phyloP scores from a whole-genome alignment of 2,329 filamentous ascomycete species.

The Penicillium decumbens region DNA sequence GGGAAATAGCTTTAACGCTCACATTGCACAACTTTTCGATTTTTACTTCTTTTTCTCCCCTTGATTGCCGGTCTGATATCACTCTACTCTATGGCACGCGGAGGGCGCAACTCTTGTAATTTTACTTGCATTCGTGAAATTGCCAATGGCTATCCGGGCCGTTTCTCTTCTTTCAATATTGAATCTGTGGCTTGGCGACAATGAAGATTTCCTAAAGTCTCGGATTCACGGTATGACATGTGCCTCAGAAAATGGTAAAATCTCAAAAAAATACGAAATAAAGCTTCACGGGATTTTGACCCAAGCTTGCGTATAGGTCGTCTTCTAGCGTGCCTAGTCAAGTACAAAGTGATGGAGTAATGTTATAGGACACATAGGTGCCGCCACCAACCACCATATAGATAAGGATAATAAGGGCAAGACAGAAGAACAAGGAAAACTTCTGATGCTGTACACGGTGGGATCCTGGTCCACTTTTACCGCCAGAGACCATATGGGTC shows the following conservation, averaged over 20 bases:
- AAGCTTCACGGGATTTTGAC: not conserved
- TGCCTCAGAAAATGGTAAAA: not conserved
- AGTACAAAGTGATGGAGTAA: not conserved
- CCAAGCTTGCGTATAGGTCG: too few species aligned
- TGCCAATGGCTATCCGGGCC: slow-evolving; percentile 1
- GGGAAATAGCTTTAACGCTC: not conserved
- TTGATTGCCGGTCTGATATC: not conserved
- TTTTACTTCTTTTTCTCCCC: not conserved
- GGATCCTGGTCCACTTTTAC: slow-evolving; percentile 26
- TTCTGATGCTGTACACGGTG: not conserved
- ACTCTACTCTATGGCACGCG: not conserved
- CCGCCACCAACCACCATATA: not conserved
- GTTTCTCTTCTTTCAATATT: not conserved
- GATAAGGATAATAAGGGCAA: not conserved
- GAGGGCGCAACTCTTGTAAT: slow-evolving; percentile 11
- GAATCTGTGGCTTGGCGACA: not conserved
- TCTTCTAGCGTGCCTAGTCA: not conserved
- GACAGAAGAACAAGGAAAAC: not conserved
- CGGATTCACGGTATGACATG: not conserved
- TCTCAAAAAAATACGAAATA: not conserved
- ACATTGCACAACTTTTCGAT: not conserved
- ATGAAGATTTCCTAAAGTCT: not conserved
- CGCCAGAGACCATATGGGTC: slow-evolving; percentile 64
- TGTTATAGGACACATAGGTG: not conserved
- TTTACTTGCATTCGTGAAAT: slow-evolving; percentile 17